phyloP scores from a whole-genome alignment of 805 yeast genomes.

The Scheffersomyces coipomensis region DNA sequence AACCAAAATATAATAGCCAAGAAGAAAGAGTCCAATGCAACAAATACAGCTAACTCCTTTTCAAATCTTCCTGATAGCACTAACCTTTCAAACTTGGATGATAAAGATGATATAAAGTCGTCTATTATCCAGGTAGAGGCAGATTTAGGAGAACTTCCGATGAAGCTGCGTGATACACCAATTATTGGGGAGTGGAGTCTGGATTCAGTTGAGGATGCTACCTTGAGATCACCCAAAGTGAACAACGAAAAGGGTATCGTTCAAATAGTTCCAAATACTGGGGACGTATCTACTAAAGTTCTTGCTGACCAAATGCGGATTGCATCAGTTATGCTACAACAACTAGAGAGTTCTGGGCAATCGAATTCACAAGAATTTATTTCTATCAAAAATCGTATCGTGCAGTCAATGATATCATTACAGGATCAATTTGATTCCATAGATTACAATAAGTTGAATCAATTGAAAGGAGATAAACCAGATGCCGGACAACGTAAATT shows the following conservation, averaged over 20 bases:
- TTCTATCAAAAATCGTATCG: constrained; percentile 23
- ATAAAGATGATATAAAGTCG: neutral
- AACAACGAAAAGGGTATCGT: neutral
- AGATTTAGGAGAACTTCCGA: constrained; percentile 7
- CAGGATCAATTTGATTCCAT: constrained; percentile 43
- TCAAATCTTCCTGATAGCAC: too few relatives aligned
- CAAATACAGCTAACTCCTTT: too few relatives aligned
- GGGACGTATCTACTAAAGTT: constrained; percentile 25
- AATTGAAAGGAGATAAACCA: constrained; percentile 57
- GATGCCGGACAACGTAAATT: constrained; percentile 80
- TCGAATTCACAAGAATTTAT: constrained; percentile 40
- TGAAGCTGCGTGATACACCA: neutral
- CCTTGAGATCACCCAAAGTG: too few relatives aligned
- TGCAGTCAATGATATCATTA: constrained; percentile 16
- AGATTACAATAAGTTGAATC: constrained; percentile 35
- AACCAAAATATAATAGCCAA: constrained; percentile 48
- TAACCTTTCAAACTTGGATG: too few relatives aligned
- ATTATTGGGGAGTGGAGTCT: too few relatives aligned
- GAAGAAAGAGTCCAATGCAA: constrained; percentile 11
- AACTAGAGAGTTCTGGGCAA: constrained; percentile 74
- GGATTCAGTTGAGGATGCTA: too few relatives aligned
- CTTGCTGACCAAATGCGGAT: constrained; percentile 92
- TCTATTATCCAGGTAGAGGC: constrained; percentile 5
- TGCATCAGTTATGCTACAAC: constrained; percentile 92
- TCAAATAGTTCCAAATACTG: constrained; percentile 9